These are phyloP conservation scores for Babesia gibsoni DNA, from an alignment of 169 alveolate genomes.

Conservation along the genomic window DNA sequence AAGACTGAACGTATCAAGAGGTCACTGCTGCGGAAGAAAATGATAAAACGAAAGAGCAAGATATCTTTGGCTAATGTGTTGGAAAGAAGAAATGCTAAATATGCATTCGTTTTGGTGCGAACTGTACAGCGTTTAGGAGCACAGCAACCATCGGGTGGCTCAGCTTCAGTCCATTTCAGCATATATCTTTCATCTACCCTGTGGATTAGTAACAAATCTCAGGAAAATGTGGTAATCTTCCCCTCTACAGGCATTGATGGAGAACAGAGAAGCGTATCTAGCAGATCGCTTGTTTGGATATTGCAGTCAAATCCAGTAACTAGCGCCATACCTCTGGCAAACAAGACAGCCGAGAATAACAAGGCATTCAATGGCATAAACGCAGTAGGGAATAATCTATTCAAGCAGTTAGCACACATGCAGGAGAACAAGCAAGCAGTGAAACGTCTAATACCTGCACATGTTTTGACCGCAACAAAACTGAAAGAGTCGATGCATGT, in stretches of 20 bases:
- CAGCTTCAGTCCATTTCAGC: constrained; percentile 26
- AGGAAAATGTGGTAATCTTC: constrained; percentile 55
- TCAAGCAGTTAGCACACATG: constrained; percentile 36
- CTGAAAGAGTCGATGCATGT: background rate
- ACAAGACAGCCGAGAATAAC: constrained; percentile 23
- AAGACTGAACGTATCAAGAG: background rate
- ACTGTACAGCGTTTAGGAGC: constrained; percentile 26
- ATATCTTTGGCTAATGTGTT: background rate
- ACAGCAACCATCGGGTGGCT: background rate
- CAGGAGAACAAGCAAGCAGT: constrained; percentile 22
- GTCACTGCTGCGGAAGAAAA: background rate
- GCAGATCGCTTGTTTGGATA: constrained; percentile 22
- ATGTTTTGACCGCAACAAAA: constrained; percentile 7
- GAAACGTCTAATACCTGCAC: constrained; percentile 30
- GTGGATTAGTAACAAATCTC: constrained; percentile 47
- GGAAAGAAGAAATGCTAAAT: constrained; percentile 1
- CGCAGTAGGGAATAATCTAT: constrained; percentile 23
- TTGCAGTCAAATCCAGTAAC: background rate
- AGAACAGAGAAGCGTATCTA: constrained; percentile 9
- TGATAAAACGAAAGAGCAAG: background rate
- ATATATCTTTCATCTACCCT: constrained; percentile 52
- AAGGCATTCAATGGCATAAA: constrained; percentile 6
- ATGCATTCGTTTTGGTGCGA: constrained; percentile 53
- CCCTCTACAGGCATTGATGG: constrained; percentile 35
- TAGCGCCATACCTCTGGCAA: constrained; percentile 18